Evolutionary conservation across 2,329 filamentous ascomycete genomes (phyloP), one percentile per base, ranked within the genome.

Genomic region (Colletotrichum lindemuthianum): DNA sequence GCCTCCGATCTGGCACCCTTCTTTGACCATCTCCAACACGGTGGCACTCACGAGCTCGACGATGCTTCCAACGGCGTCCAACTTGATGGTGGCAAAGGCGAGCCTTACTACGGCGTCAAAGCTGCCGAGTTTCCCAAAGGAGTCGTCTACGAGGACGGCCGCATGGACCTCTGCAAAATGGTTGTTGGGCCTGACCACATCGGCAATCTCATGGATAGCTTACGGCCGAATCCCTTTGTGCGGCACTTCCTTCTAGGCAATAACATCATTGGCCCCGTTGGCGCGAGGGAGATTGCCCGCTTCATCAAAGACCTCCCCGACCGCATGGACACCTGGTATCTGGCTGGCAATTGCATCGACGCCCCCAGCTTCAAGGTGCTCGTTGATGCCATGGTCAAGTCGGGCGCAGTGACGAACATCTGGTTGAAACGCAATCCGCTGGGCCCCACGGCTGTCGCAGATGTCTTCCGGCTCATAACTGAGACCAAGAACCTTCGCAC

Each of bases 371-470:
- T 86, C 70, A 71, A 70, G 33, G 67, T 75, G 2, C 75, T 86
- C 2, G 81, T 82, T 1, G 73, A 81, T 59, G 78, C 79, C 53
- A 79, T 83, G 77, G 67, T 80, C 12, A 73, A 72, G 32, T 83
- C 81, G 1, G 72, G 74, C 4, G 74, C 74, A 12, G 73, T 84
- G 63, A 83, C 81, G 16, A 84, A 82, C 66, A 71, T 86, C 51
- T 86, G 84, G 84, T 72, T 86, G 58, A 86, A 85, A 70, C 79
- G 83, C 11, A 86, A 86, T 70, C 84, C 84, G 2, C 76, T 86
- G 33, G 77, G 77, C 0, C 65, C 78, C 2, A 69, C 69, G 6
- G 74, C 78, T 15, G 78, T 77, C 4, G 68, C 71, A 48, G 74
- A 82, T 52, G 59, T 85, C 12, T 81, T 76, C 65, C 75, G 77